phyloP scores from a whole-genome alignment of 208 protist genomes.

The Strigomonas culicis region DNA sequence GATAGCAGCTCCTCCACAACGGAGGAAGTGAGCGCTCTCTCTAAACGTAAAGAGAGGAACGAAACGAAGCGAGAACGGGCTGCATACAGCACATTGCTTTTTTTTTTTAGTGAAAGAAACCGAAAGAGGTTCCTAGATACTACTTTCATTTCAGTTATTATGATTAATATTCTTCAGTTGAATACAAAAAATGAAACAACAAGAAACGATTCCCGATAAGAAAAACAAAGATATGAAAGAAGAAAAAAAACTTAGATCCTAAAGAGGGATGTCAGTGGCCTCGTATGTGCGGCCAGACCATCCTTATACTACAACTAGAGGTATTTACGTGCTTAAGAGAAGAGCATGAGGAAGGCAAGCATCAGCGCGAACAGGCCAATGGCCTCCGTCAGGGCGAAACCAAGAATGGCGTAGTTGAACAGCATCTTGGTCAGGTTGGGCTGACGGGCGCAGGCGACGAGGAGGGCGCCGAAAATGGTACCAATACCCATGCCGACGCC shows the following conservation, averaged over 20 bases:
- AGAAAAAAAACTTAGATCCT: constrained; percentile 15
- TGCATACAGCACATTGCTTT: background rate
- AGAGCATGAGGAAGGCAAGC: constrained; percentile 80
- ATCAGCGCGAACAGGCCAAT: constrained; percentile 76
- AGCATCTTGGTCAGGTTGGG: constrained; percentile 74
- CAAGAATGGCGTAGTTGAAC: constrained; percentile 82
- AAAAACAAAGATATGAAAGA: constrained; percentile 3
- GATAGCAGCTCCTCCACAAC: too few relatives aligned
- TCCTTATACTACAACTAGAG: constrained; percentile 11
- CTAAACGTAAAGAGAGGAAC: too few relatives aligned
- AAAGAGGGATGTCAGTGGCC: background rate
- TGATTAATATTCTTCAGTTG: background rate
- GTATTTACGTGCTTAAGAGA: constrained; percentile 38
- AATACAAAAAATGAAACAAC: background rate
- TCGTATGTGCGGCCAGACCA: background rate
- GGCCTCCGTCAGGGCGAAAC: constrained; percentile 77
- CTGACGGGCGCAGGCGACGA: constrained; percentile 69
- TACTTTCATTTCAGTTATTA: background rate
- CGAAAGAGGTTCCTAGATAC: background rate
- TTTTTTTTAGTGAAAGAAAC: constrained; percentile 1
- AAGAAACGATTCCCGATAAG: constrained; percentile 1
- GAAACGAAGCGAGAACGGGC: too few relatives aligned
- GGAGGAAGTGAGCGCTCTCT: too few relatives aligned
- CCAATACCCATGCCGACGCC: constrained; percentile 77
- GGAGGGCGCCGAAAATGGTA: constrained; percentile 61